Conservation (phyloP, 2,329 filamentous ascomycete species). For the Talaromyces islandicus region DNA sequence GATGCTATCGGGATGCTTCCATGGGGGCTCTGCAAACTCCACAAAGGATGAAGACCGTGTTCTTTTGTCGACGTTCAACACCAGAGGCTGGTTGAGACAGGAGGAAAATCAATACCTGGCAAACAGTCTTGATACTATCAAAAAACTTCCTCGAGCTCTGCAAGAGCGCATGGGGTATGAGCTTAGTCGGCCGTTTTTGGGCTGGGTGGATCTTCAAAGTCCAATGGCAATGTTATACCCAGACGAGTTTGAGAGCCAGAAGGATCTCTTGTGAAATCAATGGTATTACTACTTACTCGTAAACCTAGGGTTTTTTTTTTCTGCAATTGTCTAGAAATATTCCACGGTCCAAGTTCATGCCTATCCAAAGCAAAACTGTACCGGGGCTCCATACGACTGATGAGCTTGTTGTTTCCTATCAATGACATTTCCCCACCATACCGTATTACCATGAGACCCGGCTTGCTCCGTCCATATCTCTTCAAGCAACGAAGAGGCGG, state of each 20-base stretch:
- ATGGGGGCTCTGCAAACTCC: conserved; percentile 1
- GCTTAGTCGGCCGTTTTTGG: not conserved
- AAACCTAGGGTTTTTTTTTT: no score
- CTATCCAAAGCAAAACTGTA: not conserved
- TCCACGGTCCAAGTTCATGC: not conserved
- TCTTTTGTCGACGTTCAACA: conserved; percentile 1
- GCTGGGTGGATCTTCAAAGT: conserved; percentile 1
- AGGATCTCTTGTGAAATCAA: not conserved
- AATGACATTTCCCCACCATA: conserved; percentile 4
- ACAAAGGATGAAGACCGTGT: conserved; percentile 1
- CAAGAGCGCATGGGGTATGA: not conserved
- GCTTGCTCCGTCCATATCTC: conserved; percentile 1
- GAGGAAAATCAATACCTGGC: conserved; percentile 7
- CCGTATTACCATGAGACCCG: not conserved
- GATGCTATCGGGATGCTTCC: not conserved
- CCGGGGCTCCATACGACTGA: not conserved
- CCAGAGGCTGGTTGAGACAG: not conserved
- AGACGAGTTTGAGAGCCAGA: not conserved
- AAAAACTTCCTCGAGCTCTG: not conserved
- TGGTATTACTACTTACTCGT: no score
- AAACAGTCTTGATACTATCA: not conserved
- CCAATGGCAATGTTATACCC: not conserved
- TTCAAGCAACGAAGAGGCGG: not conserved
- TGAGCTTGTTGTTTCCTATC: not conserved
- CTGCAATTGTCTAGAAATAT: no score